phyloP scores from a whole-genome alignment of 2,329 filamentous ascomycete genomes.

The Colletotrichum sp. region DNA sequence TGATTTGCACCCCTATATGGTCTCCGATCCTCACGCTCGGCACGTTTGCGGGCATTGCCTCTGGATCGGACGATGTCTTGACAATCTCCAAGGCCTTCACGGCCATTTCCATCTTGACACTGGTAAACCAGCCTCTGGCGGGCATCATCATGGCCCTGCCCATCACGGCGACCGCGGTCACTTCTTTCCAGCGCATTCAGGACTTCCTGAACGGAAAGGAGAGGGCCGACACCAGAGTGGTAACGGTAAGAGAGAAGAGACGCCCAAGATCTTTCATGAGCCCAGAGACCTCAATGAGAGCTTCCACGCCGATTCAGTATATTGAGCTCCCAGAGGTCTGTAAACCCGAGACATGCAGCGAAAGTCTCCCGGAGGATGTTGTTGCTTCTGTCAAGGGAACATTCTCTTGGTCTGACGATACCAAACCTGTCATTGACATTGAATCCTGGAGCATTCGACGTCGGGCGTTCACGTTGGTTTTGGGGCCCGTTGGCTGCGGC shows the following conservation, averaged over 20 bases:
- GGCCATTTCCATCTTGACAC: slow-evolving; percentile 23
- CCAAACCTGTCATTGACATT: slow-evolving; percentile 12
- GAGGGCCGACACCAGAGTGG: slow-evolving; percentile 15
- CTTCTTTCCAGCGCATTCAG: slow-evolving; percentile 30
- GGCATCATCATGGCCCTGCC: slow-evolving; percentile 27
- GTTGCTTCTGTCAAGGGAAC: slow-evolving; percentile 2
- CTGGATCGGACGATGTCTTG: not conserved
- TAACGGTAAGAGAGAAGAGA: not conserved
- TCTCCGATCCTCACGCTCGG: slow-evolving; percentile 26
- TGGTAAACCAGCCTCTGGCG: slow-evolving; percentile 26
- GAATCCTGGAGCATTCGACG: not conserved
- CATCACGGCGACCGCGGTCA: slow-evolving; percentile 15
- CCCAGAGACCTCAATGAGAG: not conserved
- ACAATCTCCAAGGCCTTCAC: slow-evolving; percentile 25
- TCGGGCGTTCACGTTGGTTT: slow-evolving; percentile 27
- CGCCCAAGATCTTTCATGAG: too few relatives aligned
- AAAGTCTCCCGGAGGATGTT: not conserved
- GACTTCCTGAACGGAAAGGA: slow-evolving; percentile 27
- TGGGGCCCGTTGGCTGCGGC: slow-evolving; percentile 40
- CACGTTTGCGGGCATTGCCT: slow-evolving; percentile 22
- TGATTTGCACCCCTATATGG: slow-evolving; percentile 24
- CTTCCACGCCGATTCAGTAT: not conserved
- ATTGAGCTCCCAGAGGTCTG: not conserved
- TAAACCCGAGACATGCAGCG: not conserved
- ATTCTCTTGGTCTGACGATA: slow-evolving; percentile 19